Evolutionary conservation across 1,284 basidiomycete species (phyloP).

Genomic region (Rhizoctonia solani): DNA sequence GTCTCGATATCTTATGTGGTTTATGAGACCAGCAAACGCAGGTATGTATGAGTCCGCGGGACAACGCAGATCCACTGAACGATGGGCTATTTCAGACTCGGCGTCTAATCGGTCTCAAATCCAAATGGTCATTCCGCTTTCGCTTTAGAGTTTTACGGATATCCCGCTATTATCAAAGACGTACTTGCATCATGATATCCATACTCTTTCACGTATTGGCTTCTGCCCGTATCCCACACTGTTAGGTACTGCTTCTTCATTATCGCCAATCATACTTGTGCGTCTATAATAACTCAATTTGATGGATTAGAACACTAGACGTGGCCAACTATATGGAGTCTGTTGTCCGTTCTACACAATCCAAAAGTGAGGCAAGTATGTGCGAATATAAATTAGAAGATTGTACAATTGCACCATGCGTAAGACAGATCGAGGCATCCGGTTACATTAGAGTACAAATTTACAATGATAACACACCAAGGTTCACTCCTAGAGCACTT

Average conservation of each 20-base stretch:
- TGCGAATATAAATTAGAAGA: slow-evolving; percentile 28
- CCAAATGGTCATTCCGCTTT: background rate
- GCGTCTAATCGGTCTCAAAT: slow-evolving; percentile 9
- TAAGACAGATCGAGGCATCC: slow-evolving; percentile 25
- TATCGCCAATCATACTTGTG: background rate
- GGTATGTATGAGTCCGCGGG: slow-evolving; percentile 44
- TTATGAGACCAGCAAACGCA: slow-evolving; percentile 79
- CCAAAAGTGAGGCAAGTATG: background rate
- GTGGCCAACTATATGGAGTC: background rate
- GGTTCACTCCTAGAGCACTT: slow-evolving; percentile 26
- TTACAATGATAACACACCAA: slow-evolving; percentile 27
- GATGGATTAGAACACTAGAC: slow-evolving; percentile 1
- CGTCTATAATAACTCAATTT: slow-evolving; percentile 5
- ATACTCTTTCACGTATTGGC: background rate
- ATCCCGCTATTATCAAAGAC: background rate
- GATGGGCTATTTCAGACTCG: background rate
- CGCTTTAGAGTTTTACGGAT: background rate
- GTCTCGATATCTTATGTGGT: slow-evolving; percentile 95
- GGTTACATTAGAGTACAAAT: slow-evolving; percentile 32
- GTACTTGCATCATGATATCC: background rate
- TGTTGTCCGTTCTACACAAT: background rate
- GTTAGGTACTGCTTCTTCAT: background rate
- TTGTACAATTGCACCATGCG: slow-evolving; percentile 33
- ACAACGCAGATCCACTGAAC: background rate
- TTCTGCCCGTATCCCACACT: slow-evolving; percentile 13